Base-by-base conservation (phyloP, 768 basidiomycete species). In the Panus rudis region DNA sequence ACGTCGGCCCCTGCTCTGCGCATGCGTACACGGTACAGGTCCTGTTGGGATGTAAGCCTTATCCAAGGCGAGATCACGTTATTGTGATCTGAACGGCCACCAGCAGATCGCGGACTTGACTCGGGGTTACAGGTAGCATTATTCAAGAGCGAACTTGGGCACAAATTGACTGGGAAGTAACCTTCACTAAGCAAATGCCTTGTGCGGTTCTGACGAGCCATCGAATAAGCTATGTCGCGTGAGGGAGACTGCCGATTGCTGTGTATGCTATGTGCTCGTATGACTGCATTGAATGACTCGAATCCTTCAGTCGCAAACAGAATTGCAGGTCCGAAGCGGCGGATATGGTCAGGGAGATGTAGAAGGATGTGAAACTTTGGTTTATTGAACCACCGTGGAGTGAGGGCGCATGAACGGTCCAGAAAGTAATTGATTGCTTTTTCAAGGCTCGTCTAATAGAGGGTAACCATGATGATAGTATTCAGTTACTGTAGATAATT, bases 231-330 rank as follows among this genome's bases (percentile, higher is more conserved):
- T 19, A 59, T 59, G 33, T 61, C 59, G 1, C 41, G 27, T 10
- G 52, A 54, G 0, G 57, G 59, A 2, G 59, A 53, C 12, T 57
- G 59, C 0, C 46, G 45, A 23, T 59, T 61, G 2, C 41, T 45
- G 24, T 51, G 51, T 0, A 57, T 42, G 21, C 56, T 57, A 2
- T 50, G 45, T 0, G 39, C 20, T 0, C 57, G 49, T 3, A 59
- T 56, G 4, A 61, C 47, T 3, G 45, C 50, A 45, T 61, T 59
- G 46, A 46, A 59, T 4, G 54, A 59, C 34, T 61, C 59, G 39
- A 57, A 61, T 0, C 27, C 43, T 37, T 61, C 59, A 0, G 57
- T 58, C 0, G 58, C 50, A 17, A 49, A 51, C 2, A 52, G 40
- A 0, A 45, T 41, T 0, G 57, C 52, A 3, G 59, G 59, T 0